Conservation (phyloP, 75 land plant species). For the Chamaecyparis obtusa region DNA sequence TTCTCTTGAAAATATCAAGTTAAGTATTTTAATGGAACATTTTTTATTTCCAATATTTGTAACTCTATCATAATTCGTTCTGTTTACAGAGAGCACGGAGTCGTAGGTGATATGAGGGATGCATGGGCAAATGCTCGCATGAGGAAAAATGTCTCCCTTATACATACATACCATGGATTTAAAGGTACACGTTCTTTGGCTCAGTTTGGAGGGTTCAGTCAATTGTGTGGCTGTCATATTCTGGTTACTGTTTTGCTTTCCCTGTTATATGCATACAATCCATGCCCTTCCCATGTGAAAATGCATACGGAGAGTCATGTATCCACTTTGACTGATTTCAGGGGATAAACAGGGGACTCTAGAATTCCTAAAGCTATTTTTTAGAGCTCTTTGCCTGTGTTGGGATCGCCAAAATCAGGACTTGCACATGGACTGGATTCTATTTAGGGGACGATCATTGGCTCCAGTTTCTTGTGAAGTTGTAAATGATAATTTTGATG, state of each 20-base stretch:
- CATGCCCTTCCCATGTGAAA: neutral
- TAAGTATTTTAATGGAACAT: neutral
- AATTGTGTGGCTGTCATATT: constrained; percentile 4
- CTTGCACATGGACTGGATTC: constrained; percentile 85
- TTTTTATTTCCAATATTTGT: neutral
- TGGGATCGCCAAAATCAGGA: constrained; percentile 96
- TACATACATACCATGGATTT: constrained; percentile 93
- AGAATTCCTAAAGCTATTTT: constrained; percentile 71
- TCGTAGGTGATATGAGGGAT: constrained; percentile 86
- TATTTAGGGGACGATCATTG: constrained; percentile 73
- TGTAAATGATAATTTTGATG: constrained; percentile 75
- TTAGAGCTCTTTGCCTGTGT: constrained; percentile 84
- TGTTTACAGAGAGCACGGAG: constrained; percentile 74
- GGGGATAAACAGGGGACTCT: constrained; percentile 76
- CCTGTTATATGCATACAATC: neutral
- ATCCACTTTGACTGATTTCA: constrained; percentile 15
- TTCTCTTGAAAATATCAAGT: neutral
- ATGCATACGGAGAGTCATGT: neutral
- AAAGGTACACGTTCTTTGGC: constrained; percentile 44
- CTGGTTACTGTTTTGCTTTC: neutral
- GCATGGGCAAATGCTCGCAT: constrained; percentile 73
- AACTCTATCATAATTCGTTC: neutral
- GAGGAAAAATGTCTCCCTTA: constrained; percentile 65
- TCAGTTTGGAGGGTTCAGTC: neutral
- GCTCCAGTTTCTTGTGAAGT: constrained; percentile 75